phyloP scores from a whole-genome alignment of 768 basidiomycete species.

The Phaeotremella fagi region DNA sequence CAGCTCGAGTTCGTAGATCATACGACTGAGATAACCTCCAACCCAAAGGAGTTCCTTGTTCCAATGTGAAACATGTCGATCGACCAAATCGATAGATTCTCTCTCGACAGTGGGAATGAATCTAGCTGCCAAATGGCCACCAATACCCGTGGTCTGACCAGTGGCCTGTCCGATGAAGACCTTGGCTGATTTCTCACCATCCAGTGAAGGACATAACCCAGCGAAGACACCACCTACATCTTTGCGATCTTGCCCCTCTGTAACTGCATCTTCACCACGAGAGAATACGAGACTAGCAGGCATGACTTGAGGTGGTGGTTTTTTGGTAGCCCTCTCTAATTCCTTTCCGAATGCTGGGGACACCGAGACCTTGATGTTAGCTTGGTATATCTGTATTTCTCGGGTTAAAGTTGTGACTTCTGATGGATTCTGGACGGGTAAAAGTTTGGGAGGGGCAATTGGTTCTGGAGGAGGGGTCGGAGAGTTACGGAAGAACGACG shows the following conservation, averaged over 20 bases:
- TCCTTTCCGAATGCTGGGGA: constrained; percentile 53
- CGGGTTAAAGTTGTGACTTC: constrained; percentile 35
- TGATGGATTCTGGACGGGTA: constrained; percentile 41
- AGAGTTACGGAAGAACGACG: constrained; percentile 36
- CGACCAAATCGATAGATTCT: constrained; percentile 84
- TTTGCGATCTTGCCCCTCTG: constrained; percentile 50
- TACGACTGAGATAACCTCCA: constrained; percentile 74
- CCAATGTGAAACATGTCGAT: constrained; percentile 58
- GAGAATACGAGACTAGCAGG: constrained; percentile 76
- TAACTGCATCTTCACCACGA: constrained; percentile 30
- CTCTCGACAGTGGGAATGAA: constrained; percentile 96
- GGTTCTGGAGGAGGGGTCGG: constrained; percentile 18
- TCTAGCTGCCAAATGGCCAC: constrained; percentile 66
- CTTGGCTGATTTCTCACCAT: constrained; percentile 64
- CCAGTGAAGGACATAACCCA: constrained; percentile 77
- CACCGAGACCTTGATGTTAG: constrained; percentile 46
- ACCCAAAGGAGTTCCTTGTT: constrained; percentile 82
- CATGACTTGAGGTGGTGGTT: constrained; percentile 73
- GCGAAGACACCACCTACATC: constrained; percentile 77
- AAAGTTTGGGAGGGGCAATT: constrained; percentile 25
- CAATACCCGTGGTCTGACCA: constrained; percentile 80
- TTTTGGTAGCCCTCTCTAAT: constrained; percentile 86
- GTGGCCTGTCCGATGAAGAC: constrained; percentile 93
- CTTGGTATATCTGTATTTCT: constrained; percentile 44
- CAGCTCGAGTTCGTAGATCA: constrained; percentile 81